These are phyloP conservation scores for Conticribra guillardii DNA, from an alignment of 108 stramenopile genomes.

Conservation along the genomic window DNA sequence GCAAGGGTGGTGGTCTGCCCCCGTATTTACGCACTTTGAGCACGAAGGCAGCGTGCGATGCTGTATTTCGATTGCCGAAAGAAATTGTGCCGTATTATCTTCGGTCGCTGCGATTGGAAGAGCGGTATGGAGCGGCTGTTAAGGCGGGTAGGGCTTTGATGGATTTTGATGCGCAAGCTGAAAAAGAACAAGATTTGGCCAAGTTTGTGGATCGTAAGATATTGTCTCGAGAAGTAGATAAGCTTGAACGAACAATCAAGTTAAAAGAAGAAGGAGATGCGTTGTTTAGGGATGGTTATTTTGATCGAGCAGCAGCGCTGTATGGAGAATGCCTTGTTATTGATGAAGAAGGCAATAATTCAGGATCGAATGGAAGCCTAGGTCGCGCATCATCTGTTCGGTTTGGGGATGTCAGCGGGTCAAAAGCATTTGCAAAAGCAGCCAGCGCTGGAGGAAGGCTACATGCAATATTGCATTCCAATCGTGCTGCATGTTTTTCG, in stretches of 20 bases:
- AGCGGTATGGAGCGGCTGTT: slow-evolving; percentile 26
- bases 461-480: slow-evolving; percentile 52
- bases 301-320: slow-evolving; percentile 32
- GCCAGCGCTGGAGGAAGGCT: slow-evolving; percentile 41
- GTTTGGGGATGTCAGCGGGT: slow-evolving; percentile 8
- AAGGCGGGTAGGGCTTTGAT: slow-evolving; percentile 15
- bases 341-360: slow-evolving; percentile 1
- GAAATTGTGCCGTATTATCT: slow-evolving; percentile 34
- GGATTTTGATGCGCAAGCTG: slow-evolving; percentile 10
- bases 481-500: slow-evolving; percentile 52
- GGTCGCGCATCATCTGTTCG: too few species aligned
- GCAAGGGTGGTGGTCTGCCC: slow-evolving; percentile 8
- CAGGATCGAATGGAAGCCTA: too few species aligned
- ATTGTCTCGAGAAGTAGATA: slow-evolving; percentile 8
- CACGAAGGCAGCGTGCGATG: slow-evolving; percentile 34
- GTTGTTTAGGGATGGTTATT: slow-evolving; percentile 44
- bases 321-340: slow-evolving; percentile 44
- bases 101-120: slow-evolving; percentile 45
- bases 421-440: slow-evolving; percentile 1
- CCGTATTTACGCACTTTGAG: slow-evolving; percentile 20
- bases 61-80: slow-evolving; percentile 34
- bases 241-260: slow-evolving; percentile 33
- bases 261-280: slow-evolving; percentile 49
- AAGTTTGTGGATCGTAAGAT: slow-evolving; percentile 7
- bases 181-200: neutral